These are phyloP conservation scores for Neurospora sp. DNA, from an alignment of 495 filamentous ascomycete genomes.

Conservation along the genomic window DNA sequence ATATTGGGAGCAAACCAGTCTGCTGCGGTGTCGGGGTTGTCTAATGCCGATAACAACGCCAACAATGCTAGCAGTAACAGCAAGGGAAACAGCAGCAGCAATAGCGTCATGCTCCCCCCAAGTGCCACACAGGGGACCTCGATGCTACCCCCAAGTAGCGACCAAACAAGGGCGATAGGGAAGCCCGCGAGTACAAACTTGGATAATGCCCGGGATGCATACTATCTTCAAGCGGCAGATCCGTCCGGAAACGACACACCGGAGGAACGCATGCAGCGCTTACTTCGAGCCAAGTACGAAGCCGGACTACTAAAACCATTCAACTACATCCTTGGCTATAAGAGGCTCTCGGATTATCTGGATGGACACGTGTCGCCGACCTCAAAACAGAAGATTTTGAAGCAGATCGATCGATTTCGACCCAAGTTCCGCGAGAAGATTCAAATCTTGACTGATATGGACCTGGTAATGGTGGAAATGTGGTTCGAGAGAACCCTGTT, in stretches of 20 bases:
- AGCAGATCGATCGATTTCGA: slow-evolving; percentile 83
- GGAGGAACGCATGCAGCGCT: slow-evolving; percentile 89
- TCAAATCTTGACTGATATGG: slow-evolving; percentile 79
- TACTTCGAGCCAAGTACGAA: slow-evolving; percentile 89
- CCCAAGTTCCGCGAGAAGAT: slow-evolving; percentile 95
- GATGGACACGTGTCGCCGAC: slow-evolving; percentile 67
- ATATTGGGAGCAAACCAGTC: slow-evolving; percentile 26
- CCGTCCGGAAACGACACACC: slow-evolving; percentile 84
- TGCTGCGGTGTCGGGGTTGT: slow-evolving; percentile 22
- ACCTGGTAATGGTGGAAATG: slow-evolving; percentile 91
- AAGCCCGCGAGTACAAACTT: slow-evolving; percentile 49
- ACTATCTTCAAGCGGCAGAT: slow-evolving; percentile 94
- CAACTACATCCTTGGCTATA: slow-evolving; percentile 96
- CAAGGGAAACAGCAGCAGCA: slow-evolving; percentile 17
- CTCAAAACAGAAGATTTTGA: slow-evolving; percentile 78
- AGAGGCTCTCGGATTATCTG: slow-evolving; percentile 79
- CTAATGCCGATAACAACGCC: slow-evolving; percentile 17
- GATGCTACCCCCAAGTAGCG: slow-evolving; percentile 36
- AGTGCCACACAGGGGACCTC: slow-evolving; percentile 26
- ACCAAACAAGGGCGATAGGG: slow-evolving; percentile 47
- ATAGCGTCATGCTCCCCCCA: slow-evolving; percentile 28
- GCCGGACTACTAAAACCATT: slow-evolving; percentile 91
- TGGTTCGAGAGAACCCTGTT: slow-evolving; percentile 94
- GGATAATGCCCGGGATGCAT: slow-evolving; percentile 79
- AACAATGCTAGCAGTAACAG: slow-evolving; percentile 22